Conservation (phyloP, 2,329 filamentous ascomycete genomes). For the Amesomyces nigricolor region DNA sequence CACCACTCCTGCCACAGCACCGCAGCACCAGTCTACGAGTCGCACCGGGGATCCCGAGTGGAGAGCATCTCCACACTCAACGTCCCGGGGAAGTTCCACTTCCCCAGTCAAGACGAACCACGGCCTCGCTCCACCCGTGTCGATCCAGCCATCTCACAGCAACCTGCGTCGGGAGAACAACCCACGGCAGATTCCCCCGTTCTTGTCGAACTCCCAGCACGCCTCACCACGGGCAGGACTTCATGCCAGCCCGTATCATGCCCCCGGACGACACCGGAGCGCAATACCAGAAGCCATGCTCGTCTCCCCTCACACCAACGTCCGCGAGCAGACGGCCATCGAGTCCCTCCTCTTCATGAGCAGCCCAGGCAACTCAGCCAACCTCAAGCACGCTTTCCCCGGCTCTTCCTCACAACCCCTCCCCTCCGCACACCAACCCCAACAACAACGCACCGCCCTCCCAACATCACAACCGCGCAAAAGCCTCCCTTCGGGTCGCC, state of each 20-base stretch:
- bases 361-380: conserved; percentile 66
- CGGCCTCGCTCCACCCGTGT: conserved; percentile 48
- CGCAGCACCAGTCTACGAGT: conserved; percentile 19
- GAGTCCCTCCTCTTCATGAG: conserved; percentile 79
- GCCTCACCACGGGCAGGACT: conserved; percentile 36
- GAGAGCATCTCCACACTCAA: conserved; percentile 14
- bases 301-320: conserved; percentile 63
- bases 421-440: conserved; percentile 23
- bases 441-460: conserved; percentile 36
- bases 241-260: conserved; percentile 38
- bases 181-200: conserved; percentile 43
- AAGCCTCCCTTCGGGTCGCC: conserved; percentile 45
- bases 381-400: conserved; percentile 52
- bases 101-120: conserved; percentile 36
- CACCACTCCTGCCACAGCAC: conserved; percentile 27
- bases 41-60: conserved; percentile 14
- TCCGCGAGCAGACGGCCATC: conserved; percentile 73
- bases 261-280: conserved; percentile 34
- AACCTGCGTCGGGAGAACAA: conserved; percentile 48
- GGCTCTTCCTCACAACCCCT: conserved; percentile 35
- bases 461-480: conserved; percentile 48
- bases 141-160: conserved; percentile 46
- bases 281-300: conserved; percentile 49
- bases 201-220: conserved; percentile 45
- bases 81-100: conserved; percentile 19